These are phyloP conservation scores for Lichtheimia corymbifera DNA, from an alignment of 371 early-diverging fungal genomes.

Conservation along the genomic window DNA sequence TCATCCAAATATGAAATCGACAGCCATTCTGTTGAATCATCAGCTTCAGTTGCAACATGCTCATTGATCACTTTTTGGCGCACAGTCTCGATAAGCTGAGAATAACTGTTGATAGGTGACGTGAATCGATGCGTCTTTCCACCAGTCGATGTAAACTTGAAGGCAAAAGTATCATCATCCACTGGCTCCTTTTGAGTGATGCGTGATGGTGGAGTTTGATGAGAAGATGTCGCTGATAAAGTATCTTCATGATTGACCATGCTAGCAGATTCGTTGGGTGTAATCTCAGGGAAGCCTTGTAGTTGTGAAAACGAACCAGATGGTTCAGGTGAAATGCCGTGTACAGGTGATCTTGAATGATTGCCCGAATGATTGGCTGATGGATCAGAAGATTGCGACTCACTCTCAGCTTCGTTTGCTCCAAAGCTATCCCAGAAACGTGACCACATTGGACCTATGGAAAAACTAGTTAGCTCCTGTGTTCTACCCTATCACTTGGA, in stretches of 20 bases:
- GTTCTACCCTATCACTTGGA: not conserved
- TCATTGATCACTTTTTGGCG: slow-evolving; percentile 25
- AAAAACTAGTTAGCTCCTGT: too few relatives aligned
- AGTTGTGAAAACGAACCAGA: slow-evolving; percentile 39
- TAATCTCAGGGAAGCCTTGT: slow-evolving; percentile 44
- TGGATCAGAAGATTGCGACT: slow-evolving; percentile 43
- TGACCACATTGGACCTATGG: slow-evolving; percentile 50
- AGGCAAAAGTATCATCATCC: slow-evolving; percentile 19
- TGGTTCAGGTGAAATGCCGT: slow-evolving; percentile 44
- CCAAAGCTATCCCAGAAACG: slow-evolving; percentile 57
- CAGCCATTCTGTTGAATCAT: slow-evolving; percentile 29
- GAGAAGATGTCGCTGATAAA: slow-evolving; percentile 17
- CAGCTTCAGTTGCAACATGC: slow-evolving; percentile 5
- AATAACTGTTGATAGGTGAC: slow-evolving; percentile 18
- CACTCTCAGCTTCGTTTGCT: slow-evolving; percentile 32
- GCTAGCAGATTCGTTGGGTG: slow-evolving; percentile 53
- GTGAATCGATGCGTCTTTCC: slow-evolving; percentile 35
- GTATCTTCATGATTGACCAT: slow-evolving; percentile 37
- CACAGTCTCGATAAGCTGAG: slow-evolving; percentile 16
- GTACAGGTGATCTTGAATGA: slow-evolving; percentile 2
- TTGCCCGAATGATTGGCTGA: slow-evolving; percentile 9
- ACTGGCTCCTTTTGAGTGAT: not conserved
- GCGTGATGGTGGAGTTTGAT: slow-evolving; percentile 1
- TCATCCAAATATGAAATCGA: slow-evolving; percentile 83
- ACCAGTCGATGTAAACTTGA: slow-evolving; percentile 25